Conservation (phyloP, 2,329 filamentous ascomycete genomes). For the Zopfia rhizophila region DNA sequence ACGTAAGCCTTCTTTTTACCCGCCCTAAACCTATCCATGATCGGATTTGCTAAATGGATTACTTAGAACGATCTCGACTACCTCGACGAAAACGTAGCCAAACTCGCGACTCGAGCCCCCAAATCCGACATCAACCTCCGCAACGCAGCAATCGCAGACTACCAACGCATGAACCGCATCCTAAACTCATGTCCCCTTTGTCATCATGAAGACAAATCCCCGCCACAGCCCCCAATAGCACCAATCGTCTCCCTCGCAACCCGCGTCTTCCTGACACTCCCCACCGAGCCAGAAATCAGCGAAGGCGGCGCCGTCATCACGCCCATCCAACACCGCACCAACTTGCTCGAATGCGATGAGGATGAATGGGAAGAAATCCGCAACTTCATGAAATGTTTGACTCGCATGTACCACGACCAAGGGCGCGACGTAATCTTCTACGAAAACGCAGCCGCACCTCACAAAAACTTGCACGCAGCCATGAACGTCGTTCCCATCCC, state of each 20-base stretch:
- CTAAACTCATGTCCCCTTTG: conserved; percentile 91
- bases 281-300: conserved; percentile 87
- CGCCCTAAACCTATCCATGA: background rate
- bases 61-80: conserved; percentile 93
- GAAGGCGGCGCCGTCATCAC: conserved; percentile 88
- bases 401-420: conserved; percentile 92
- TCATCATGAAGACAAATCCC: conserved; percentile 84
- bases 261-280: conserved; percentile 85
- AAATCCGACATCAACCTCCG: conserved; percentile 89
- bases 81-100: conserved; percentile 94
- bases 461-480: conserved; percentile 82
- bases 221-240: conserved; percentile 75
- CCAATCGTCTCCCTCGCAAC: conserved; percentile 88
- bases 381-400: conserved; percentile 98
- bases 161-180: conserved; percentile 87
- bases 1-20: conserved; percentile 57
- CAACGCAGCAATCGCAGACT: conserved; percentile 86
- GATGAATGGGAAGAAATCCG: conserved; percentile 99
- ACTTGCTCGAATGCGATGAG: conserved; percentile 97
- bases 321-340: conserved; percentile 85
- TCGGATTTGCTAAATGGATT: conserved; percentile 3
- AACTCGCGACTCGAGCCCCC: conserved; percentile 86
- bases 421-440: conserved; percentile 95
- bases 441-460: conserved; percentile 89
- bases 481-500: conserved; percentile 89